Percentiles rank a stretch among this genome's conserved stretches.
phyloP scores from a whole-genome alignment of 2,329 filamentous ascomycete genomes.

The Dendryphion nanum region DNA sequence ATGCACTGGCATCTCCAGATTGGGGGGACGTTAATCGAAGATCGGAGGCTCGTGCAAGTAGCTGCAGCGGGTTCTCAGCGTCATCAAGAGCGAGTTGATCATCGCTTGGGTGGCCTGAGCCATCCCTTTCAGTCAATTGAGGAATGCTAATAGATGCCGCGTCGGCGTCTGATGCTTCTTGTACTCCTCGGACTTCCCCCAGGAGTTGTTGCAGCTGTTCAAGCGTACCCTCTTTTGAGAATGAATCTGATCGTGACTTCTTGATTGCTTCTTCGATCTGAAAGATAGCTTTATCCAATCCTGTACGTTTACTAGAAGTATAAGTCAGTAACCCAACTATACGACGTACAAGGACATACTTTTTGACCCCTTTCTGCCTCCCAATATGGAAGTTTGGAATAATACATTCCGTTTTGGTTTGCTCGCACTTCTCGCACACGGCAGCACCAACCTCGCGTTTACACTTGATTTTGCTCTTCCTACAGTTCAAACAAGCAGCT shows the following conservation, averaged over 20 bases:
- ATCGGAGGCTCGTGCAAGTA: constrained; percentile 71
- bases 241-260: constrained; percentile 27
- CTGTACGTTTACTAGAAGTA: constrained; percentile 64
- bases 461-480: constrained; percentile 68
- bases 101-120: constrained; percentile 31
- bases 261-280: constrained; percentile 67
- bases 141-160: constrained; percentile 8
- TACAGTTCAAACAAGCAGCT: constrained; percentile 63
- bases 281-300: constrained; percentile 70
- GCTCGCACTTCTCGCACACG: constrained; percentile 61
- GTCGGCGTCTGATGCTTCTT: constrained; percentile 2
- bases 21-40: constrained; percentile 54
- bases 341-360: constrained; percentile 49
- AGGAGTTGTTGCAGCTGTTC: constrained; percentile 51
- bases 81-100: constrained; percentile 62
- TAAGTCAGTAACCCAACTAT: constrained; percentile 8
- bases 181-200: constrained; percentile 43
- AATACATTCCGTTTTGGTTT: constrained; percentile 60
- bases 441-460: constrained; percentile 54
- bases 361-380: constrained; percentile 73
- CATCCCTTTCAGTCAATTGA: constrained; percentile 20
- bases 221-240: constrained; percentile 20
- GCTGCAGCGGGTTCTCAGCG: constrained; percentile 71
- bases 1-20: constrained; percentile 19
- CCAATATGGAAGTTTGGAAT: constrained; percentile 69